Evolutionary conservation across 805 yeast species (phyloP).

Genomic region (Myxozyma sirexii): DNA sequence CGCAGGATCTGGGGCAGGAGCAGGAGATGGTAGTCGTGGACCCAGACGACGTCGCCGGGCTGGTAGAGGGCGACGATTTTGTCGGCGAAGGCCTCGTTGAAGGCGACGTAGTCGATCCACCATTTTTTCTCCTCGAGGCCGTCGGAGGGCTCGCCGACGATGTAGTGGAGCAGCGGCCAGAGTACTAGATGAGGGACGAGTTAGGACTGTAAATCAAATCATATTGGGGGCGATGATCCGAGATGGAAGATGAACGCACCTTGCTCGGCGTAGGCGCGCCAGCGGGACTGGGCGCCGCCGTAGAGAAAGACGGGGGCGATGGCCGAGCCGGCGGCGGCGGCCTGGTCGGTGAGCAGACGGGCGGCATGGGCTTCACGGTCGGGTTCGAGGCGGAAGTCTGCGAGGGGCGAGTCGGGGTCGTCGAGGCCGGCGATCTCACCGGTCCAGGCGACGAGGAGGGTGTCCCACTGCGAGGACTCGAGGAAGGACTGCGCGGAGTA

Average conservation of each 20-base stretch:
- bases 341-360: slow-evolving; percentile 45
- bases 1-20: slow-evolving; percentile 81
- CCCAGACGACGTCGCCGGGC: slow-evolving; percentile 91
- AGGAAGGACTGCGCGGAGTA: slow-evolving; percentile 73
- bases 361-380: slow-evolving; percentile 52
- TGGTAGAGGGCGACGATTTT: slow-evolving; percentile 70
- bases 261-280: slow-evolving; percentile 57
- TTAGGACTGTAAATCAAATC: no score
- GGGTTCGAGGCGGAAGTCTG: slow-evolving; percentile 63
- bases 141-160: slow-evolving; percentile 72
- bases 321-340: slow-evolving; percentile 49
- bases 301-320: slow-evolving; percentile 89
- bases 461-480: slow-evolving; percentile 70
- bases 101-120: slow-evolving; percentile 86
- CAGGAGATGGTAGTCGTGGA: slow-evolving; percentile 85
- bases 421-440: slow-evolving; percentile 64
- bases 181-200: slow-evolving; percentile 41
- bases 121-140: slow-evolving; percentile 73
- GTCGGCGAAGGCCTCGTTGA: slow-evolving; percentile 88
- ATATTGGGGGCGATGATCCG: no score
- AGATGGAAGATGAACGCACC: slow-evolving; percentile 11
- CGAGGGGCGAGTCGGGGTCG: slow-evolving; percentile 16
- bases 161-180: slow-evolving; percentile 96
- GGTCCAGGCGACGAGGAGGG: slow-evolving; percentile 91
- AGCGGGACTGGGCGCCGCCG: slow-evolving; percentile 73